These are phyloP conservation scores for Scopulariopsis brevicaulis DNA, from an alignment of 2,329 filamentous ascomycete genomes.

Conservation along the genomic window DNA sequence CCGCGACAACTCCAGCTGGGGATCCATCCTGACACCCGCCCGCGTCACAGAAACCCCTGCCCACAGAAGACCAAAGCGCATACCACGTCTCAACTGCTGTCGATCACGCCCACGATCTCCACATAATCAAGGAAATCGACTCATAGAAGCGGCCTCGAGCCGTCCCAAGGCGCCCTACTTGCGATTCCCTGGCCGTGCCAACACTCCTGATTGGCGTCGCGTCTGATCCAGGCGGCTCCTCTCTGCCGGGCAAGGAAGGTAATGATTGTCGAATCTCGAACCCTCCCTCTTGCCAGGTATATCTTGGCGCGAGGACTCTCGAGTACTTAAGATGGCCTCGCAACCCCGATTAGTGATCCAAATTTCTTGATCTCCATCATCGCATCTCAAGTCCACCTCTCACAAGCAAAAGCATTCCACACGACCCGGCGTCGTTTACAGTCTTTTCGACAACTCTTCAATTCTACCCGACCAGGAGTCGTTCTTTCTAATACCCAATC, in stretches of 20 bases:
- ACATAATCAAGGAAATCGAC: not conserved
- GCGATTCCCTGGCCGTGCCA: too few relatives aligned
- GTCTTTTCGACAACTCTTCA: not conserved
- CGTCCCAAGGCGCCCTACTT: not conserved
- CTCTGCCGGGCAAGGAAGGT: not conserved
- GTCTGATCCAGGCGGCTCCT: constrained; percentile 2
- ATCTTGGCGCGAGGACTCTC: not conserved
- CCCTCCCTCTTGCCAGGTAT: too few relatives aligned
- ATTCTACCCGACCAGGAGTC: constrained; percentile 9
- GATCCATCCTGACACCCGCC: not conserved
- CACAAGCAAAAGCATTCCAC: not conserved
- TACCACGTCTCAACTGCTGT: not conserved
- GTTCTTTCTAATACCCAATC: constrained; percentile 4
- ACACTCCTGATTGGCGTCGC: not conserved
- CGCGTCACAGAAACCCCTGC: not conserved
- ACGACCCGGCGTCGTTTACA: not conserved
- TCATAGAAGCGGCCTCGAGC: not conserved
- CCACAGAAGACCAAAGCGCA: not conserved
- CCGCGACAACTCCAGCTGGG: not conserved
- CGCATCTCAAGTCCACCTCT: not conserved
- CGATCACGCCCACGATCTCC: not conserved
- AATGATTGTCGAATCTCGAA: not conserved
- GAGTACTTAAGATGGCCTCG: not conserved
- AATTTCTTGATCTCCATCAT: not conserved
- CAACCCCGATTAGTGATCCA: not conserved